These are phyloP conservation scores for Colletotrichum aenigma DNA, from an alignment of 2,329 filamentous ascomycete genomes.

Conservation along the genomic window DNA sequence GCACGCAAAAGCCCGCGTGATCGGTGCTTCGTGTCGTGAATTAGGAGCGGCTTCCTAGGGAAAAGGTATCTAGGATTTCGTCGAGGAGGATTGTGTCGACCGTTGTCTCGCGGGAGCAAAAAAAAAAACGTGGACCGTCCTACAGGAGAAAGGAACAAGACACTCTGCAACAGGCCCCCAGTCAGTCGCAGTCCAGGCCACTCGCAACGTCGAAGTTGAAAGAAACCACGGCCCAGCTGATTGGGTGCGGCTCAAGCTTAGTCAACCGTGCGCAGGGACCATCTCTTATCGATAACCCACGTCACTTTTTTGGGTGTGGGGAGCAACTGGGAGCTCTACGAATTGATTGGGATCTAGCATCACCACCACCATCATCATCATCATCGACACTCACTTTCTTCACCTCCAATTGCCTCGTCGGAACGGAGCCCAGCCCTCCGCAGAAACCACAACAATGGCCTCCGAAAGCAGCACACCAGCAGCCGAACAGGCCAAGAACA, in stretches of 20 bases:
- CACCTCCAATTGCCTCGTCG: not conserved
- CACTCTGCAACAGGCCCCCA: not conserved
- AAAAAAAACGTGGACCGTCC: not conserved
- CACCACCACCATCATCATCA: not conserved
- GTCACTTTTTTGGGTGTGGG: not conserved
- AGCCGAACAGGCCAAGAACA: not conserved
- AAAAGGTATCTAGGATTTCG: not conserved
- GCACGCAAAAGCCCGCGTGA: not conserved
- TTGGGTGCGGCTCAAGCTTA: conserved; percentile 4
- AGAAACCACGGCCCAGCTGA: not conserved
- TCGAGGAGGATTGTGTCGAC: not conserved
- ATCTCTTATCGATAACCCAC: conserved; percentile 14
- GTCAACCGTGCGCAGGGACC: not conserved
- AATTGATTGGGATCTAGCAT: not conserved
- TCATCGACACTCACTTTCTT: not conserved
- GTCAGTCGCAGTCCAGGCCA: not conserved
- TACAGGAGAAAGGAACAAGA: not conserved
- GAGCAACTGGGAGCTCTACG: not conserved
- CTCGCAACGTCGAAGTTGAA: conserved; percentile 15
- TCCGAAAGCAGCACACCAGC: not conserved
- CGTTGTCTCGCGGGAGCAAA: not conserved
- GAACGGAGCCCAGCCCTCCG: not conserved
- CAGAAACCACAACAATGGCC: not conserved
- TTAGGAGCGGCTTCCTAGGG: not conserved
- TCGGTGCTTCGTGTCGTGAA: not conserved